phyloP scores from a whole-genome alignment of 306 rosid genomes.

The Ormosia semicastrata region DNA sequence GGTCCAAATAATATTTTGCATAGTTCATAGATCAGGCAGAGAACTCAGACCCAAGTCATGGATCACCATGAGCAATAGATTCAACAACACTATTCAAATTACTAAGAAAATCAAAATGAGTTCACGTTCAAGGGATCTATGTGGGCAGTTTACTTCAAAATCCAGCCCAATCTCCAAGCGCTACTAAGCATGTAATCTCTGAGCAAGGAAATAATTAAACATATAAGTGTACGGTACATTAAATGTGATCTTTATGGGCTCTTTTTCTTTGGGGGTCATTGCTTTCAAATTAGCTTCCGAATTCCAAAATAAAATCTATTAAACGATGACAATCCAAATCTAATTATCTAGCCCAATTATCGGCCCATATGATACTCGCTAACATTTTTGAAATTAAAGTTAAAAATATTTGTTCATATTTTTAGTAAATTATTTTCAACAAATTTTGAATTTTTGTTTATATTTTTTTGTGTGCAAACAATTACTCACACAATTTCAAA shows the following conservation, averaged over 20 bases:
- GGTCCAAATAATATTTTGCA: conserved; percentile 39
- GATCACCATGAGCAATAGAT: conserved; percentile 31
- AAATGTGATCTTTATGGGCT: too few relatives aligned
- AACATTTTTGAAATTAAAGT: too few relatives aligned
- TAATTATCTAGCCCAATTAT: too few relatives aligned
- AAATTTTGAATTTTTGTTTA: too few relatives aligned
- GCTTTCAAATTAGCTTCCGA: too few relatives aligned
- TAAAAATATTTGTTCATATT: too few relatives aligned
- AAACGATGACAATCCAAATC: neutral
- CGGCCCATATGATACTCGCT: too few relatives aligned
- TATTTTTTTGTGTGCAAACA: too few relatives aligned
- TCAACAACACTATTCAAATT: conserved; percentile 10
- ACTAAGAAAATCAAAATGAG: conserved; percentile 7
- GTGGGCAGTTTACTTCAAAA: conserved; percentile 29
- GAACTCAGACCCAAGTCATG: conserved; percentile 29
- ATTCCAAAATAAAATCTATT: too few relatives aligned
- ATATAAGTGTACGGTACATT: too few relatives aligned
- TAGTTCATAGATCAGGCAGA: conserved; percentile 24
- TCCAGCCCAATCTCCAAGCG: conserved; percentile 1
- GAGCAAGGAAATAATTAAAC: conserved; percentile 40
- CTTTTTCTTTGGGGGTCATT: neutral
- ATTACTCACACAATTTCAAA: too few relatives aligned
- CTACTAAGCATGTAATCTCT: conserved; percentile 47
- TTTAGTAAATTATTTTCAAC: too few relatives aligned
- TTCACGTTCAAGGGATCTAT: conserved; percentile 40